Percentiles rank a stretch among this genome's conserved stretches.
phyloP scores from a whole-genome alignment of 495 filamentous ascomycete species.

The Podospora tetraspora region DNA sequence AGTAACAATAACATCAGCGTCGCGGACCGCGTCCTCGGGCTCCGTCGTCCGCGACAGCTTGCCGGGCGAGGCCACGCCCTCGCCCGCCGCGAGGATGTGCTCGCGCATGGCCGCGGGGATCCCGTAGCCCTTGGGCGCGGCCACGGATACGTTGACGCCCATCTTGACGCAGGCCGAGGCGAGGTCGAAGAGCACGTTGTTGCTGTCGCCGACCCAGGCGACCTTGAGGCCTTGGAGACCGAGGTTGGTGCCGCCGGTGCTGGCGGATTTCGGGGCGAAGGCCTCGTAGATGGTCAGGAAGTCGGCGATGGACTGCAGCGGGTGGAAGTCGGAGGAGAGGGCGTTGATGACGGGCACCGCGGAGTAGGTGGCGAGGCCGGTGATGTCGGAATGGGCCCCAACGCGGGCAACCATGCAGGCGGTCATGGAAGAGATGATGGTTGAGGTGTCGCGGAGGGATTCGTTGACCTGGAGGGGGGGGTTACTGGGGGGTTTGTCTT shows the following conservation, averaged over 20 bases:
- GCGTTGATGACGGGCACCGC: slow-evolving; percentile 93
- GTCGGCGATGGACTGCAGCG: slow-evolving; percentile 88
- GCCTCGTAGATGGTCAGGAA: slow-evolving; percentile 84
- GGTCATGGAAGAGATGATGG: slow-evolving; percentile 89
- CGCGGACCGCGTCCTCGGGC: slow-evolving; percentile 83
- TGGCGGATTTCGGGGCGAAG: slow-evolving; percentile 42
- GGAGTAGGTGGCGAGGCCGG: slow-evolving; percentile 70
- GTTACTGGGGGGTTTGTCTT: slow-evolving; percentile 10
- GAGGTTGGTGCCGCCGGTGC: slow-evolving; percentile 39
- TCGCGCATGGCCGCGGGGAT: slow-evolving; percentile 67
- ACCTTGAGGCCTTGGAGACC: slow-evolving; percentile 79
- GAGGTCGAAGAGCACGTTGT: slow-evolving; percentile 93
- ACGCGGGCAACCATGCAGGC: slow-evolving; percentile 87
- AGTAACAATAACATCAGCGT: slow-evolving; percentile 85
- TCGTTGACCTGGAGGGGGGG: slow-evolving; percentile 63
- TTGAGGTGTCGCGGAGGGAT: slow-evolving; percentile 79
- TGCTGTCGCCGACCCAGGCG: slow-evolving; percentile 94
- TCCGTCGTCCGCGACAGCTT: slow-evolving; percentile 65
- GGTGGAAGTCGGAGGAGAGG: slow-evolving; percentile 81
- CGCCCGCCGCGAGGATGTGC: slow-evolving; percentile 58
- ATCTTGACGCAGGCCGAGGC: slow-evolving; percentile 80
- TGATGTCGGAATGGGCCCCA: slow-evolving; percentile 74
- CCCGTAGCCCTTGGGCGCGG: slow-evolving; percentile 75
- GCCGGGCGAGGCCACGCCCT: slow-evolving; percentile 53
- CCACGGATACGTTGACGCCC: slow-evolving; percentile 77